Evolutionary conservation across 2,329 filamentous ascomycete genomes (phyloP).

Genomic region (Cladophialophora yegresii): DNA sequence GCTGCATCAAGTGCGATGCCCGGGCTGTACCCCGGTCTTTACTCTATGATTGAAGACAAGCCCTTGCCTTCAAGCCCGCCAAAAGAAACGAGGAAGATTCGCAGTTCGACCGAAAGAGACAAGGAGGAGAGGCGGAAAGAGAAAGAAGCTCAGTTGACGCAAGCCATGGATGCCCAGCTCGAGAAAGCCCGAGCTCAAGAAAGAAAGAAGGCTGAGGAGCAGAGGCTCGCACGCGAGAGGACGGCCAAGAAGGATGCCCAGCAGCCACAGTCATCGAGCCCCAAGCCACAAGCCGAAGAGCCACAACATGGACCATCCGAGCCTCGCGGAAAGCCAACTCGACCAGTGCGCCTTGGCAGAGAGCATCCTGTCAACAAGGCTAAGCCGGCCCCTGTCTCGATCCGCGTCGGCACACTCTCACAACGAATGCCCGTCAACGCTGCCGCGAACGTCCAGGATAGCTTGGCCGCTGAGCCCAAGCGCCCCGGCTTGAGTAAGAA

Average conservation of each 20-base stretch:
- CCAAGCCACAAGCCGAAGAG: slow-evolving; percentile 28
- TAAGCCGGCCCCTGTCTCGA: slow-evolving; percentile 49
- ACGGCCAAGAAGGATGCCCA: slow-evolving; percentile 40
- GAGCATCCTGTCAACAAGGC: slow-evolving; percentile 47
- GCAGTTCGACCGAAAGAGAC: slow-evolving; percentile 61
- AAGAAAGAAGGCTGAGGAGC: slow-evolving; percentile 40
- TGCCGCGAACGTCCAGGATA: slow-evolving; percentile 62
- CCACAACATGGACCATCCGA: slow-evolving; percentile 37
- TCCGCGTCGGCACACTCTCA: slow-evolving; percentile 53
- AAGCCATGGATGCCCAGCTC: slow-evolving; percentile 43
- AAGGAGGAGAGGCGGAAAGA: slow-evolving; percentile 43
- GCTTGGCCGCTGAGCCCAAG: slow-evolving; percentile 54
- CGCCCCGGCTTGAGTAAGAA: slow-evolving; percentile 59
- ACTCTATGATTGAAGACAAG: slow-evolving; percentile 31
- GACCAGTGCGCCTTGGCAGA: slow-evolving; percentile 49
- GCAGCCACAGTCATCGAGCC: slow-evolving; percentile 36
- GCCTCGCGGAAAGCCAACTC: slow-evolving; percentile 42
- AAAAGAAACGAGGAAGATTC: slow-evolving; percentile 53
- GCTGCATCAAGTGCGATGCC: slow-evolving; percentile 38
- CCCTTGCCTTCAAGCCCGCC: slow-evolving; percentile 40
- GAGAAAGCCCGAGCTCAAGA: slow-evolving; percentile 43
- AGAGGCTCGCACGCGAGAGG: slow-evolving; percentile 42
- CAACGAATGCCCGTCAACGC: slow-evolving; percentile 51
- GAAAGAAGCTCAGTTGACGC: slow-evolving; percentile 35
- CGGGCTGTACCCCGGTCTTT: slow-evolving; percentile 38